Evolutionary conservation across 495 filamentous ascomycete genomes (phyloP).

Genomic region (Aspergillus panamensis): DNA sequence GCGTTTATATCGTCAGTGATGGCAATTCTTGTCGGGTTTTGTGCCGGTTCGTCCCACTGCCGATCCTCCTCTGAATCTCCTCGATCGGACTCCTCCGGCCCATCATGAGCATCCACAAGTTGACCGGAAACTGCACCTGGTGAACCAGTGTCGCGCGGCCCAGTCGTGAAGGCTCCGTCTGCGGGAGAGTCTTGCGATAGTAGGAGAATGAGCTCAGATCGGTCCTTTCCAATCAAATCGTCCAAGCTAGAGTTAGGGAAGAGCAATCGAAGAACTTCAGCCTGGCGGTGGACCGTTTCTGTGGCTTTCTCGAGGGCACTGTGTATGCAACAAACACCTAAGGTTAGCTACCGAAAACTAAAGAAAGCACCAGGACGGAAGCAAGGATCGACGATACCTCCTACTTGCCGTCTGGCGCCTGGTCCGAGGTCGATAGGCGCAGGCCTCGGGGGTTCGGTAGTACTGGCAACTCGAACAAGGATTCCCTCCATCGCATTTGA

Average conservation of each 20-base stretch:
- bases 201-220: slow-evolving; percentile 6
- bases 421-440: slow-evolving; percentile 5
- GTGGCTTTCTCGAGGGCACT: slow-evolving; percentile 11
- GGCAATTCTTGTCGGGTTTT: slow-evolving; percentile 8
- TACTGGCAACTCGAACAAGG: slow-evolving; percentile 11
- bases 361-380: background rate
- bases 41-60: slow-evolving; percentile 9
- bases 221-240: slow-evolving; percentile 6
- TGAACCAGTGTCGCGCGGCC: background rate
- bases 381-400: background rate
- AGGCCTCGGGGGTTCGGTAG: slow-evolving; percentile 7
- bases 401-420: slow-evolving; percentile 9
- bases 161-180: background rate
- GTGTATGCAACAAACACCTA: background rate
- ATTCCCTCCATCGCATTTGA: slow-evolving; percentile 9
- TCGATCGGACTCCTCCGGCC: slow-evolving; percentile 1
- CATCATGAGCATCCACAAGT: background rate
- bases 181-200: slow-evolving; percentile 4
- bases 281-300: slow-evolving; percentile 9
- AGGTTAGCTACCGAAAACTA: background rate
- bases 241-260: slow-evolving; percentile 6
- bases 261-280: slow-evolving; percentile 4
- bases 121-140: background rate
- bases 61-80: slow-evolving; percentile 9
- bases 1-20: slow-evolving; percentile 11